Base-by-base conservation (phyloP, 2,329 filamentous ascomycete genomes). In the Penicillium sp. region DNA sequence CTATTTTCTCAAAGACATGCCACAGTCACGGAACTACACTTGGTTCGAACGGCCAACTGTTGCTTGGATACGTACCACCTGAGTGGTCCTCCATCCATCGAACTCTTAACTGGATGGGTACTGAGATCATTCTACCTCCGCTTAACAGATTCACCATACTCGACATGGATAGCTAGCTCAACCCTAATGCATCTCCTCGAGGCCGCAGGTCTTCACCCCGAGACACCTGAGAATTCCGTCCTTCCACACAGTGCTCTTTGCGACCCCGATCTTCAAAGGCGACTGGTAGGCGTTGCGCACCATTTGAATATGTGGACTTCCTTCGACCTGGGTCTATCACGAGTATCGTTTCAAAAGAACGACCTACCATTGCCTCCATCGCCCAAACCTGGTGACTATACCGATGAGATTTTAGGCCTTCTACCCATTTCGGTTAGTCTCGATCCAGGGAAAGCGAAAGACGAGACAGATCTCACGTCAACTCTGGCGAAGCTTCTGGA, bases 281-380 rank as follows among this genome's bases (percentile, higher is more conserved):
- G 80, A 6, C 61, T 83, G 1, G 63, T 82, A 52, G 76, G 80
- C 29, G 73, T 85, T 1, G 78, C 83, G 0, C 78, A 82, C n/a
- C 82, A 85, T 59, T 72, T 84, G 7, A 84, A 85, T 61, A 78
- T 79, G 4, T 85, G 83, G 82, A 79, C 79, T 13, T 84, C 82
- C 0, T 85, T 82, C 60, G 83, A 86, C 55, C 77, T 84, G 51
- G 83, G 83, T 0, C 74, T 81, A 0, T 82, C 81, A 0, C 72
- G 80, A n/a, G 80, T 84, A 0, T 56, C 73, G 51, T 73, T 84
- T 0, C 75, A 74, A 71, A 77, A 31, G 73, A 75, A 13, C 69
- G 56, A 65, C 14, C n/a, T 64, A 0, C 58, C 62, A 1, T 43
- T 74, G 4, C 68, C 78, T 14, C 75, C 79, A 0, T 66, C 70